These are phyloP conservation scores for Aspergillus proliferans DNA, from an alignment of 2,329 filamentous ascomycete species.

Conservation along the genomic window DNA sequence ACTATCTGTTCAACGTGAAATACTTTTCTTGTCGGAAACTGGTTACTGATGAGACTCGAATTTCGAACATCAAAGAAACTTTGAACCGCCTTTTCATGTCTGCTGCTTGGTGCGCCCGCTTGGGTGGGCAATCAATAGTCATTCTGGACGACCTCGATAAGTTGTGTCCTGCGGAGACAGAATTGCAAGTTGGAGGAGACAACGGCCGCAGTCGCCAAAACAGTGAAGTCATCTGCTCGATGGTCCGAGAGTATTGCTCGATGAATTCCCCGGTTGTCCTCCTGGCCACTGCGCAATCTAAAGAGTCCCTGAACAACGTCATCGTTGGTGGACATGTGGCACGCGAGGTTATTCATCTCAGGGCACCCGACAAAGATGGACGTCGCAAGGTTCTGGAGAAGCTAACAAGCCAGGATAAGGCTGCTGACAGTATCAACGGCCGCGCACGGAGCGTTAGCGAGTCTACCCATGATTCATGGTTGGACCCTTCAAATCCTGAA, in stretches of 20 bases:
- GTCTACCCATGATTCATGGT: constrained; percentile 60
- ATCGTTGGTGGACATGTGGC: constrained; percentile 88
- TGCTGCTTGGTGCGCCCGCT: constrained; percentile 82
- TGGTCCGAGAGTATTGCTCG: constrained; percentile 77
- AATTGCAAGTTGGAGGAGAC: constrained; percentile 86
- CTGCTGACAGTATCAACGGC: constrained; percentile 35
- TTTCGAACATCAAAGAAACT: constrained; percentile 86
- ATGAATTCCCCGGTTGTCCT: constrained; percentile 75
- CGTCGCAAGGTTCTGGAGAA: constrained; percentile 77
- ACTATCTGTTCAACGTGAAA: constrained; percentile 71
- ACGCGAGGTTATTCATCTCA: constrained; percentile 80
- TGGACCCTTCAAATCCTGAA: constrained; percentile 62
- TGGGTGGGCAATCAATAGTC: constrained; percentile 76
- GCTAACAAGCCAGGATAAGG: constrained; percentile 52
- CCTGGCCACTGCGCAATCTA: constrained; percentile 83
- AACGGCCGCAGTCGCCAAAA: constrained; percentile 89
- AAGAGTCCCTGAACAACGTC: constrained; percentile 85
- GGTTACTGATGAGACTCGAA: constrained; percentile 82
- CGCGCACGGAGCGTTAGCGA: constrained; percentile 30
- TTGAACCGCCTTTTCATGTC: constrained; percentile 77
- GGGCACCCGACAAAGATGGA: constrained; percentile 88
- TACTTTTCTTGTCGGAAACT: constrained; percentile 84
- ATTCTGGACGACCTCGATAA: constrained; percentile 91
- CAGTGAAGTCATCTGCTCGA: constrained; percentile 77
- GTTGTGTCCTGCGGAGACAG: constrained; percentile 86